Evolutionary conservation across 345 rosid species (phyloP).

Genomic region (Corchorus olitorius): DNA sequence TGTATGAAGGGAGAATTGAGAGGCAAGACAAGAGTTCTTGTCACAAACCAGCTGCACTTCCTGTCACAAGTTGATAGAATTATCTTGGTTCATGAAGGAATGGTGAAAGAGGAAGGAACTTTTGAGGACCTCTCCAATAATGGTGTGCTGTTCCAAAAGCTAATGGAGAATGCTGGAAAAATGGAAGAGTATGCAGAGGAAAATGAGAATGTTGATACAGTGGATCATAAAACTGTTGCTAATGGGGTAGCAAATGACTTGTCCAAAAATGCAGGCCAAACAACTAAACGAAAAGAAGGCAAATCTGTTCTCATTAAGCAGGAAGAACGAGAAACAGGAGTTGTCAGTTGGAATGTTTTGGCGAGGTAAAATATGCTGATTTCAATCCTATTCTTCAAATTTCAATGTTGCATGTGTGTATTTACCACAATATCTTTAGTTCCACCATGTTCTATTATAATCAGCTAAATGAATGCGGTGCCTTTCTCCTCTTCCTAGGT

Average conservation of each 20-base stretch:
- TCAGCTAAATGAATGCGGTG: background rate
- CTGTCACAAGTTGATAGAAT: slow-evolving; percentile 96
- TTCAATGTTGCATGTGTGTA: background rate
- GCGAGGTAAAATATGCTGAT: slow-evolving; percentile 48
- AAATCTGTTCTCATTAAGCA: slow-evolving; percentile 93
- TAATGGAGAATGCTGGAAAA: slow-evolving; percentile 99
- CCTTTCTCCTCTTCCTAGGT: slow-evolving; percentile 50
- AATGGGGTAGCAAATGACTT: slow-evolving; percentile 56
- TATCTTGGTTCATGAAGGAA: slow-evolving; percentile 88
- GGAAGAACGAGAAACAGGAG: slow-evolving; percentile 98
- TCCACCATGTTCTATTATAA: slow-evolving; percentile 6
- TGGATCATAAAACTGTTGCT: slow-evolving; percentile 53
- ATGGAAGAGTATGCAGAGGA: slow-evolving; percentile 93
- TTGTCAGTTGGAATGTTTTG: slow-evolving; percentile 77
- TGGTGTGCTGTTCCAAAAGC: slow-evolving; percentile 78
- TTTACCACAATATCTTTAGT: background rate
- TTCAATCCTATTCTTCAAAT: background rate
- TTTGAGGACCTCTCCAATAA: slow-evolving; percentile 77
- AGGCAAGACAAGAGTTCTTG: slow-evolving; percentile 92
- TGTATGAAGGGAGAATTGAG: slow-evolving; percentile 84
- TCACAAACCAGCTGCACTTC: slow-evolving; percentile 98
- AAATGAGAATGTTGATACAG: slow-evolving; percentile 50
- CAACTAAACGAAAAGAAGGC: slow-evolving; percentile 58
- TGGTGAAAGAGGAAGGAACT: slow-evolving; percentile 92
- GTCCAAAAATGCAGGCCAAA: slow-evolving; percentile 39